phyloP scores from a whole-genome alignment of 225 moss, liverwort and hornwort species.

The Asterella californica region DNA sequence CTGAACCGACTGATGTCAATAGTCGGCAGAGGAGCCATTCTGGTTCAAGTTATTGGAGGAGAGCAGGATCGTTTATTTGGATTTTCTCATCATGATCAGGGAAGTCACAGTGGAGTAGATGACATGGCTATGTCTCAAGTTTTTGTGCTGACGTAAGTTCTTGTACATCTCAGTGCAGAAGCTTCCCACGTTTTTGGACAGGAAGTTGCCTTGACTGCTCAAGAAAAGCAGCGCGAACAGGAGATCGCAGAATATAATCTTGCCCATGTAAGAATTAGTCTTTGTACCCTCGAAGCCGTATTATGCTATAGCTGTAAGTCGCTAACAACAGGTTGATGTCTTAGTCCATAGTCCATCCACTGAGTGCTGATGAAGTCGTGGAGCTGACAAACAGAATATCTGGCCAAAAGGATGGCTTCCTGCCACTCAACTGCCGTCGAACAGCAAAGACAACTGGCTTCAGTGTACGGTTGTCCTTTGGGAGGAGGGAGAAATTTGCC shows the following conservation, averaged over 20 bases:
- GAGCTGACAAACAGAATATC: conserved; percentile 30
- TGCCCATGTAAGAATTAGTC: conserved; percentile 19
- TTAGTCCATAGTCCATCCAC: not conserved
- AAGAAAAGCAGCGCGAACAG: conserved; percentile 36
- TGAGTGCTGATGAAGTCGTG: not conserved
- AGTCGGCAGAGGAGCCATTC: no score
- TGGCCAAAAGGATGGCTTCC: conserved; percentile 51
- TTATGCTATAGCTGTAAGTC: not conserved
- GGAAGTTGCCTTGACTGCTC: conserved; percentile 23
- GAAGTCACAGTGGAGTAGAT: not conserved
- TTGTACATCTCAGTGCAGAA: conserved; percentile 30
- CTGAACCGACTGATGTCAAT: no score
- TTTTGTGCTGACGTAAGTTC: conserved; percentile 1
- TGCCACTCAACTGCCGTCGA: conserved; percentile 30
- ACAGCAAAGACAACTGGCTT: conserved; percentile 40
- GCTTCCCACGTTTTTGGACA: conserved; percentile 30
- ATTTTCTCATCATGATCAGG: not conserved
- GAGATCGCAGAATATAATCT: conserved; percentile 33
- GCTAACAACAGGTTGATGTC: not conserved
- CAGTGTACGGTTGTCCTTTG: conserved; percentile 28
- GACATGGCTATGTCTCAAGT: not conserved
- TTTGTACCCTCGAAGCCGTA: not conserved
- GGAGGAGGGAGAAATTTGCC: conserved; percentile 32
- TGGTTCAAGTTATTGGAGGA: no score
- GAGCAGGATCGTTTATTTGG: no score